Percentiles rank a stretch among this genome's conserved stretches.
These are phyloP conservation scores for Vitellaria paradoxa DNA, from an alignment of 179 eudicot species.

Conservation along the genomic window DNA sequence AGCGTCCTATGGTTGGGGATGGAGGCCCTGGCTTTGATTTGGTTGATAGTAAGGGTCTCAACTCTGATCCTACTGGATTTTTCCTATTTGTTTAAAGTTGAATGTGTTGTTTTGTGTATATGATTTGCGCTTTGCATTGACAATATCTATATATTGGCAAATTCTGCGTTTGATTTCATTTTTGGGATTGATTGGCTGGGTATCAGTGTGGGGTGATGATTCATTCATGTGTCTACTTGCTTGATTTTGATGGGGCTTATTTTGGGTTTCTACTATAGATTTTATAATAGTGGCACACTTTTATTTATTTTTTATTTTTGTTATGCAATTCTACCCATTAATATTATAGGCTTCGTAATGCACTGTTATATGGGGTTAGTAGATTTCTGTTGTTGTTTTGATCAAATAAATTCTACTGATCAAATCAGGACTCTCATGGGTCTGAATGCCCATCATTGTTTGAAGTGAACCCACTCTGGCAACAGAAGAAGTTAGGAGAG, in stretches of 20 bases:
- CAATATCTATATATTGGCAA: too few relatives aligned
- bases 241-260: not conserved
- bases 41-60: constrained; percentile 7
- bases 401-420: not conserved
- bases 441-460: constrained; percentile 7
- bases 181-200: not conserved
- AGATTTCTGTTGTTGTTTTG: not conserved
- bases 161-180: not conserved
- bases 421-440: not conserved
- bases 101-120: not conserved
- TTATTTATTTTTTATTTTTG: not conserved
- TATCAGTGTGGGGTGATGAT: not conserved
- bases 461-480: constrained; percentile 67
- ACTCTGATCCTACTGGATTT: not conserved
- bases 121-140: too few relatives aligned
- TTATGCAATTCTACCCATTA: too few relatives aligned
- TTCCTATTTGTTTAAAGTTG: not conserved
- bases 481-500: constrained; percentile 44
- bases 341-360: too few relatives aligned
- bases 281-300: not conserved
- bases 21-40: too few relatives aligned
- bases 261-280: not conserved
- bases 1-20: too few relatives aligned
- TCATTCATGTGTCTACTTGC: not conserved
- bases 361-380: not conserved